These are phyloP conservation scores for Erythrobasidium hasegawianum DNA, from an alignment of 1,284 basidiomycete species.

Conservation along the genomic window DNA sequence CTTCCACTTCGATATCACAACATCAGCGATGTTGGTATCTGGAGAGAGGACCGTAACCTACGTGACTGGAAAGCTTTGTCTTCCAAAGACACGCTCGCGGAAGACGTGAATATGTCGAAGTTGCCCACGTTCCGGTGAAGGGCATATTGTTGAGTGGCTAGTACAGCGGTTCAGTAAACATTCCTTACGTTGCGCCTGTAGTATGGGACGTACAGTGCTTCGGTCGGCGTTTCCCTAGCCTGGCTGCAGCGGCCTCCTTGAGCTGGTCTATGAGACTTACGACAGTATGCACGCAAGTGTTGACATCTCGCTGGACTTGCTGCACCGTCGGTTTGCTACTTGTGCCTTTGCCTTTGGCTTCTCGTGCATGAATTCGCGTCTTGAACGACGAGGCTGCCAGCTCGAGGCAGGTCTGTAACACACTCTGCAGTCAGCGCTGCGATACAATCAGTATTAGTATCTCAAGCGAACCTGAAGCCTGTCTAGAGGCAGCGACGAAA, in stretches of 20 bases:
- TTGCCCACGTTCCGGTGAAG: conserved; percentile 38
- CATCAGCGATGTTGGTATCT: not conserved
- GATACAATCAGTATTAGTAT: not conserved
- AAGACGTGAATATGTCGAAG: conserved; percentile 41
- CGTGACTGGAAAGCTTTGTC: conserved; percentile 33
- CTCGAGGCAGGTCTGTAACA: conserved; percentile 29
- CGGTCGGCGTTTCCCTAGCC: conserved; percentile 1
- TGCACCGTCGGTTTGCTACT: not conserved
- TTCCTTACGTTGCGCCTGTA: not conserved
- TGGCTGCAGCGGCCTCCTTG: conserved; percentile 17
- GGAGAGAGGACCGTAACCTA: not conserved
- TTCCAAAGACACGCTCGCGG: conserved; percentile 27
- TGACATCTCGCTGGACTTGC: conserved; percentile 1
- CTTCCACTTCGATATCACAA: conserved; percentile 34
- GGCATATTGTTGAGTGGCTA: conserved; percentile 39
- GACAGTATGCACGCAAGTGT: conserved; percentile 2
- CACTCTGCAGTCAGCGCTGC: not conserved
- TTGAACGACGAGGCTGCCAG: conserved; percentile 15
- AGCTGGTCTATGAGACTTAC: conserved; percentile 6
- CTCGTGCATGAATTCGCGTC: not conserved
- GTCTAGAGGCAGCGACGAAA: conserved; percentile 4
- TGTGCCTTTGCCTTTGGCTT: not conserved
- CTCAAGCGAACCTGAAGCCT: not conserved
- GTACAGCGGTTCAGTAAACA: not conserved
- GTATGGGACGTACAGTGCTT: not conserved